Percentiles rank a stretch among this genome's conserved stretches.
Evolutionary conservation across 345 rosid species (phyloP).

Genomic region (Eutrema heterophyllum): DNA sequence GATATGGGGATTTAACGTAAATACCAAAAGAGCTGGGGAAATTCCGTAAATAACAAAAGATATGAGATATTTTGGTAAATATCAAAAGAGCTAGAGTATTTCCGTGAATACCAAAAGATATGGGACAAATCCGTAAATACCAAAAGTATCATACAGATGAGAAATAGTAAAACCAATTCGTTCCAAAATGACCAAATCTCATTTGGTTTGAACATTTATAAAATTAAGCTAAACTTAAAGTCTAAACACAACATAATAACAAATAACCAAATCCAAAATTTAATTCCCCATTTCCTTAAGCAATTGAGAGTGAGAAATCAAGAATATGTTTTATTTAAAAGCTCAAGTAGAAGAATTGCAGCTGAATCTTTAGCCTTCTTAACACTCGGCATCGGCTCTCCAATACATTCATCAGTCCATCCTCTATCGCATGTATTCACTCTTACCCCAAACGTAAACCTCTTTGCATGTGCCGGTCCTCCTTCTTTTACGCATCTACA

Average conservation of each 20-base stretch:
- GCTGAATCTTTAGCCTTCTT: conserved; percentile 99
- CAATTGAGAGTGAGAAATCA: neutral
- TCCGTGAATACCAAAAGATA: no score
- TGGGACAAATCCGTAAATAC: no score
- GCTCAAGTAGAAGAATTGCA: conserved; percentile 75
- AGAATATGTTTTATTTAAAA: conserved; percentile 53
- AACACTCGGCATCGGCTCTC: conserved; percentile 98
- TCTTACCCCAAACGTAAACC: conserved; percentile 80
- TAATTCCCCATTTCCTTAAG: neutral
- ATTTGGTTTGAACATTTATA: neutral
- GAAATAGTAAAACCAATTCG: no score
- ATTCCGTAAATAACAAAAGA: no score
- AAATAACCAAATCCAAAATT: neutral
- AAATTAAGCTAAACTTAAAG: neutral
- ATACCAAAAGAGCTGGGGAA: no score
- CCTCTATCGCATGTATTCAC: conserved; percentile 80
- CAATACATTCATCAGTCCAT: conserved; percentile 93
- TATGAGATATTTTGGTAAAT: no score
- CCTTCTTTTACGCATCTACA: conserved; percentile 87
- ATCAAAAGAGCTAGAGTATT: no score
- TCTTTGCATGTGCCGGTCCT: conserved; percentile 96
- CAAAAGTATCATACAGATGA: no score
- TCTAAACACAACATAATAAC: neutral
- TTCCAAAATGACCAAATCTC: neutral
- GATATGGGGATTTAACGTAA: no score